Evolutionary conservation across 1,284 basidiomycete species (phyloP).

Genomic region (Ganoderma lingzhi): DNA sequence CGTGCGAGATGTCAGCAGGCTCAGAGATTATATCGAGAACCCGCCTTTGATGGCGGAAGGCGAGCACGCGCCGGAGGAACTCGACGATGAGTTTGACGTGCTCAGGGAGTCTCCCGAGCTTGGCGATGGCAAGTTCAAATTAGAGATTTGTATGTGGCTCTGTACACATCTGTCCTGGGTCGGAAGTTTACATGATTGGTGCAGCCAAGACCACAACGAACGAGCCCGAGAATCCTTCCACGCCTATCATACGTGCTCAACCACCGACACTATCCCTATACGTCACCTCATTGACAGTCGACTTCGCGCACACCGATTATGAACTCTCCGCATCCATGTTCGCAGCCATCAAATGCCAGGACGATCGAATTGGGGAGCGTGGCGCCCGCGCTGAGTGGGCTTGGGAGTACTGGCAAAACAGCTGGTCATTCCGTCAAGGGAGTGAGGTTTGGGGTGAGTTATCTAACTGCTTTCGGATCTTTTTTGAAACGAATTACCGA

Average conservation of each 20-base stretch:
- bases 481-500: neutral
- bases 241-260: constrained; percentile 36
- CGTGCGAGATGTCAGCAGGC: constrained; percentile 61
- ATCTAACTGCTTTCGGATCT: constrained; percentile 9
- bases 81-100: constrained; percentile 60
- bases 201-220: constrained; percentile 31
- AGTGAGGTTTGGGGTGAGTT: constrained; percentile 75
- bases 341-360: constrained; percentile 74
- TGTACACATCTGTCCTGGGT: neutral
- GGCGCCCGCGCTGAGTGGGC: constrained; percentile 76
- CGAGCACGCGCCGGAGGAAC: constrained; percentile 22
- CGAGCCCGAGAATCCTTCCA: constrained; percentile 30
- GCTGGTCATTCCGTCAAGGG: constrained; percentile 71
- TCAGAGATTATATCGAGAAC: constrained; percentile 59
- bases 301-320: constrained; percentile 64
- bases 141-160: constrained; percentile 62
- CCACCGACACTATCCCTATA: constrained; percentile 62
- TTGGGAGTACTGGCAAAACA: constrained; percentile 74
- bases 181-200: neutral
- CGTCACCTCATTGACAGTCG: constrained; percentile 71
- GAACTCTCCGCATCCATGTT: constrained; percentile 74
- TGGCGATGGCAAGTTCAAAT: constrained; percentile 78
- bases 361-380: constrained; percentile 65
- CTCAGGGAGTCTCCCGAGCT: constrained; percentile 69
- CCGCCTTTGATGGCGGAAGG: constrained; percentile 16